These are phyloP conservation scores for Gossypium bickii DNA, from an alignment of 345 rosid species.

Conservation along the genomic window DNA sequence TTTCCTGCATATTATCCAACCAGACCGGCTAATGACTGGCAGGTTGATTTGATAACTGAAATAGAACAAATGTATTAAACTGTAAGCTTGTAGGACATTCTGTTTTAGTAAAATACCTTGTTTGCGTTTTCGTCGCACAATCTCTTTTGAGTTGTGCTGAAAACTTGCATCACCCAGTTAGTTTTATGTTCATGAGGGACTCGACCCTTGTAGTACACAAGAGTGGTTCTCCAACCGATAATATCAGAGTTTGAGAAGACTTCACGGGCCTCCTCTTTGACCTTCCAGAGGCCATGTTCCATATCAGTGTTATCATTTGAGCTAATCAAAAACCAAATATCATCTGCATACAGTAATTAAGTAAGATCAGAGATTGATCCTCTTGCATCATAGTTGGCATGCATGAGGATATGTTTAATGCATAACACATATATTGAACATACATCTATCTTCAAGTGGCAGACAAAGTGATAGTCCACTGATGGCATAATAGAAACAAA, in stretches of 20 bases:
- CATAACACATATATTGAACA: background rate
- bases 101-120: constrained; percentile 25
- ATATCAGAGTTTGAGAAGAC: constrained; percentile 31
- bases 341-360: constrained; percentile 22
- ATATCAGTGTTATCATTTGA: constrained; percentile 20
- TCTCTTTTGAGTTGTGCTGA: constrained; percentile 26
- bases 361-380: background rate
- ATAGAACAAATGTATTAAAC: background rate
- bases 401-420: background rate
- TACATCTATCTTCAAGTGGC: background rate
- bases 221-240: constrained; percentile 45
- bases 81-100: background rate
- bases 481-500: background rate
- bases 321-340: constrained; percentile 36
- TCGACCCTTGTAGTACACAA: constrained; percentile 30
- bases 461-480: background rate
- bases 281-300: constrained; percentile 37
- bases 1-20: constrained; percentile 38
- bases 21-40: constrained; percentile 23
- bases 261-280: constrained; percentile 33
- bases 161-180: constrained; percentile 42
- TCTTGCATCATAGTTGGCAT: background rate
- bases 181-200: constrained; percentile 26
- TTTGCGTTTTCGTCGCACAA: constrained; percentile 18
- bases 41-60: constrained; percentile 17